phyloP scores from a whole-genome alignment of 768 basidiomycete genomes.

The Calvatia gigantea region DNA sequence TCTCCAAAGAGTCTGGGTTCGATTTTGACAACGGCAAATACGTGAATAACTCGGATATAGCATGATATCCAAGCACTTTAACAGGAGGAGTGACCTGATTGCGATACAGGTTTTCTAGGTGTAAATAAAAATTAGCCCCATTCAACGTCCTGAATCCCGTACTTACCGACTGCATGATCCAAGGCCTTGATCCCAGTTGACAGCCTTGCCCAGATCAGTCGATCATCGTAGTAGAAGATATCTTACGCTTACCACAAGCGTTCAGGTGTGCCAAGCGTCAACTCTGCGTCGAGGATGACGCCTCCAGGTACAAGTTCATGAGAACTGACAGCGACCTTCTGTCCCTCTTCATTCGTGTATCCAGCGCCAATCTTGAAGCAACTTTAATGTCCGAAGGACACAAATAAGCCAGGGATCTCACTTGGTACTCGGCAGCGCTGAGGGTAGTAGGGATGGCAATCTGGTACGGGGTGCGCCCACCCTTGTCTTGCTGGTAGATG shows the following conservation, averaged over 20 bases:
- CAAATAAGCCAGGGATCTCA: slow-evolving; percentile 23
- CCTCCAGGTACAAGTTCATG: slow-evolving; percentile 63
- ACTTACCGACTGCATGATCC: slow-evolving; percentile 73
- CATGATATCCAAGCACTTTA: slow-evolving; percentile 62
- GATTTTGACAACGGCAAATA: slow-evolving; percentile 66
- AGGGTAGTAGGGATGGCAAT: slow-evolving; percentile 83
- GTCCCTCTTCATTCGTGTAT: slow-evolving; percentile 65
- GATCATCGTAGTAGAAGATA: background rate
- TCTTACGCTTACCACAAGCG: slow-evolving; percentile 56
- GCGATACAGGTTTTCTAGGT: slow-evolving; percentile 60
- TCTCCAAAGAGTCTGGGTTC: slow-evolving; percentile 50
- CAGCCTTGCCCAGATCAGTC: slow-evolving; percentile 40
- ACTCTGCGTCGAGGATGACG: slow-evolving; percentile 74
- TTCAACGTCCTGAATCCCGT: background rate
- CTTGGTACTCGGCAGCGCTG: slow-evolving; percentile 74
- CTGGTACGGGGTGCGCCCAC: slow-evolving; percentile 51
- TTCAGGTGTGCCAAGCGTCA: slow-evolving; percentile 71
- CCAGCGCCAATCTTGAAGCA: slow-evolving; percentile 56
- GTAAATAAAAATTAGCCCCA: background rate
- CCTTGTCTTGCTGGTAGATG: slow-evolving; percentile 53
- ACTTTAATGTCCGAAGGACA: background rate
- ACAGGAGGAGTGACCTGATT: slow-evolving; percentile 51
- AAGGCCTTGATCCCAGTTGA: slow-evolving; percentile 78
- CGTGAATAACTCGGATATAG: slow-evolving; percentile 69
- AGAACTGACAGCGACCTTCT: slow-evolving; percentile 56